Conservation (phyloP, 2,329 filamentous ascomycete species). For the Fusarium robinianum region DNA sequence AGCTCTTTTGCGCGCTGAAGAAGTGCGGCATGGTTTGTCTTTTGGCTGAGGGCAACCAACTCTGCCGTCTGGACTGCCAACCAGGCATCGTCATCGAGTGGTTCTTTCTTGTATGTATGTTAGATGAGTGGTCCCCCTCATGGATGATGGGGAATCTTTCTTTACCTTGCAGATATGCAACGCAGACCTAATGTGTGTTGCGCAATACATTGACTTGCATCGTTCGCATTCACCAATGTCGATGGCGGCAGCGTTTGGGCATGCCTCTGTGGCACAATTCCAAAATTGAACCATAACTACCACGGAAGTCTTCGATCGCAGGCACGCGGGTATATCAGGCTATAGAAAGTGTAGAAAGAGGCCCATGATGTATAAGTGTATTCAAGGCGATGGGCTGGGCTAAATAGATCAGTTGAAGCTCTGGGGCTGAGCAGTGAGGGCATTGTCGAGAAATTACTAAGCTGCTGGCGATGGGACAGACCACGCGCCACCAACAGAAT, state of each 20-base stretch:
- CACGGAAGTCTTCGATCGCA: too few relatives aligned
- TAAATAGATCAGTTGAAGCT: too few relatives aligned
- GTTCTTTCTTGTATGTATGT: constrained; percentile 3
- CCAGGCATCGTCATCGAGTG: constrained; percentile 26
- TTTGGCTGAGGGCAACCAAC: constrained; percentile 18
- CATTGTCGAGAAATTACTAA: too few relatives aligned
- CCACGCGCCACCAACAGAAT: too few relatives aligned
- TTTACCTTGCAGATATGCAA: constrained; percentile 8
- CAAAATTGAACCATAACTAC: constrained; percentile 9
- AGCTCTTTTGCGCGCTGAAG: constrained; percentile 19
- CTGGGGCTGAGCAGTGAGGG: too few relatives aligned
- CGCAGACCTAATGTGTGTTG: background rate
- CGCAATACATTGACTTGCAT: constrained; percentile 15
- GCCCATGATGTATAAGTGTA: too few relatives aligned
- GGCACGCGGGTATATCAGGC: too few relatives aligned
- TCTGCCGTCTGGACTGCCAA: constrained; percentile 22
- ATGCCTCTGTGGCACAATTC: constrained; percentile 3
- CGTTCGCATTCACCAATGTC: constrained; percentile 10
- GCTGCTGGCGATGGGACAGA: too few relatives aligned
- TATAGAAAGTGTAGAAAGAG: too few relatives aligned
- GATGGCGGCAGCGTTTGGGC: constrained; percentile 6
- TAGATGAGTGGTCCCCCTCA: too few relatives aligned
- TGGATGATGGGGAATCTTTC: background rate
- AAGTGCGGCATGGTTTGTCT: constrained; percentile 23
- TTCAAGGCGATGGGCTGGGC: too few relatives aligned